Evolutionary conservation across 495 filamentous ascomycete species (phyloP), one percentile per base, ranked within the genome.

Genomic region (Aspergillus homomorphus): DNA sequence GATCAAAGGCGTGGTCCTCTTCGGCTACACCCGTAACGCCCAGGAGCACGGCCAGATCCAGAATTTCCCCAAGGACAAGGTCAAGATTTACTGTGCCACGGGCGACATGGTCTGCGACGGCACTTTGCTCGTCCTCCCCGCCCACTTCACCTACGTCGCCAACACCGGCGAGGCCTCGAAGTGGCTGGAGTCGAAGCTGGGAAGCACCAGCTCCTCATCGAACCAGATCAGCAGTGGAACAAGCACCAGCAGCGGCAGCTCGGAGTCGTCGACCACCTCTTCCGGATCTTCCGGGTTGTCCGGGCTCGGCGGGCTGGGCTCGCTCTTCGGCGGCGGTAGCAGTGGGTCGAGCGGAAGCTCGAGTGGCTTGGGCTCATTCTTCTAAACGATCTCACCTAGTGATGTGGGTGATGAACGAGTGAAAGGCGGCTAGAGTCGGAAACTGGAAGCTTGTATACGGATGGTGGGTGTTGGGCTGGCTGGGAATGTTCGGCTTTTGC

Each of bases 1-100:
- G 64, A 78, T 85, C 60, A 78, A 75, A 46, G 80, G 78, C 24
- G 81, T 81, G 12, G 76, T 82, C n/a, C 73, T 80, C 0, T 85
- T 78, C 45, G 82, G 83, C 4, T 80, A 84, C 61, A 84, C 82
- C 43, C 77, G 82, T 59, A 84, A 84, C 66, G 62, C 71, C 38
- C 80, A 82, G 64, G 73, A 84, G 54, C 60, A 66, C 22, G 75
- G 78, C 1, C 65, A 69, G 18, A 75, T 84, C 50, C 70, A 74
- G 22, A 74, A 76, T 54, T 82, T 81, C 59, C 73, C 76, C 26
- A 52, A 65, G 6, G 64, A 62, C 18, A 76, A 77, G 61, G 67
- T 71, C 30, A 66, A 79, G 59, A 78, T 83, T 41, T 77, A 80
- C 60, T 86, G 83, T 62, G 74, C 77, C 21, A 45, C 67, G 24